Evolutionary conservation across 306 rosid genomes (phyloP), one percentile per base, ranked within the genome.

Genomic region (Ceratonia siliqua): DNA sequence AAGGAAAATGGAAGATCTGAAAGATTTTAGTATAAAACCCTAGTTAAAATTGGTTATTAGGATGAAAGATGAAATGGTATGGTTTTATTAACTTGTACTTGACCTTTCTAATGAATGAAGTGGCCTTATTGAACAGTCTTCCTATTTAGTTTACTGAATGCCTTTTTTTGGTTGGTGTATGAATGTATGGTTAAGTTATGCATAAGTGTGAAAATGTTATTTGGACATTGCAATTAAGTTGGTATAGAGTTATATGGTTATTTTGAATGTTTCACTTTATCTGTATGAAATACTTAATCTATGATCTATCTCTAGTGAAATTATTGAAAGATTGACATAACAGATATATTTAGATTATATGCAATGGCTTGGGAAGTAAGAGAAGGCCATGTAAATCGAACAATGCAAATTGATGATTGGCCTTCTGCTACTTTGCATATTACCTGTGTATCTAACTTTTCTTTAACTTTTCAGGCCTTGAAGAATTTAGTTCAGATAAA

Each of bases 401-500:
- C 35, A 33, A n/a, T 32, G 66, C 15, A 62, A 25, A 52, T 3
- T 28, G 33, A 41, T 78, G 42, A 35, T 48, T 55, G 57, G 12
- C 25, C 33, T 43, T 62, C 20, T 65, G 46, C 42, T 38, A 21
- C 54, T 38, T 57, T n/a, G 36, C 53, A 7, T 43, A 52, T 61
- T 55, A 46, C 62, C 1, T n/a, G 25, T 70, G 5, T 53, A 42
- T 70, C 73, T 75, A 33, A 71, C 57, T 65, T 42, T 52, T 22
- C 8, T 55, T 45, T 22, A 52, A 28, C 2, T 76, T 80, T 67
- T 6, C 89, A 94, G 98, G 98, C 85, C 84, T 94, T 33, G 97
- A 94, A 85, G 86, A 88, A 73, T 77, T 73, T 80, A 63, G 27
- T 49, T 78, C 90, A 15, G 89, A 94, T 75, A 94, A 83, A 85